Base-by-base conservation (phyloP, 805 yeast species). In the Nakazawaea wickerhamii region DNA sequence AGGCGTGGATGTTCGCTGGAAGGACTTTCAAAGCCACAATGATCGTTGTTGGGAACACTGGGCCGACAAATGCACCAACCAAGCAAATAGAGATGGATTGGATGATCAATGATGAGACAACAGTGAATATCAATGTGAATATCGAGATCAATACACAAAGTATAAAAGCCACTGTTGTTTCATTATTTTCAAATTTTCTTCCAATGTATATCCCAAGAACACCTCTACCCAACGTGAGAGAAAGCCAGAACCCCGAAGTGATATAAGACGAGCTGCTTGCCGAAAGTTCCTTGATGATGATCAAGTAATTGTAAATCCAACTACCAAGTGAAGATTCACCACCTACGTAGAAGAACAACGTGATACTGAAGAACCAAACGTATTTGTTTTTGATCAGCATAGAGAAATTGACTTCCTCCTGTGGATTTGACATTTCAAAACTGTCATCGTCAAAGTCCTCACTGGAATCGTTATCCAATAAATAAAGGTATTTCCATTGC, bases 21-120 rank as follows among this genome's bases (percentile, higher is more conserved):
- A 87, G 58, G 1, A 79, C 63, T 41, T 79, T 77, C 35, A 84
- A 60, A 2, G 88, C 70, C 9, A 81, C 71, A 11, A 83, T 75
- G 40, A 84, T 77, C 0, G 84, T 76, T 6, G 91, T 80, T 1
- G 95, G 89, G 59, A 72, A 75, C 4, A 73, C 59, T 6, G 81
- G 81, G 7, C 81, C 81, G 10, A 73, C 72, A 39, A 67, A 62
- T 32, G 67, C 60, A 1, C 79, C 81, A 14, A 71, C 57, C 17
- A 66, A 8, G 34, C 70, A 67, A 3, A 70, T 68, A 1, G 63
- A 53, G 0, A 63, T 41, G 25, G 64, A 64, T 28, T 70, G 62
- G 1, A 68, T 13, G 22, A 34, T 14, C 37, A 43, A 34, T 3
- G 46, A 38, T 11, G 40, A 30, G 13, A 38, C 55, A 30, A 62